Percentiles rank a stretch among this genome's conserved stretches.
phyloP scores from a whole-genome alignment of 2,329 filamentous ascomycete species.

The Colletotrichum sp. region DNA sequence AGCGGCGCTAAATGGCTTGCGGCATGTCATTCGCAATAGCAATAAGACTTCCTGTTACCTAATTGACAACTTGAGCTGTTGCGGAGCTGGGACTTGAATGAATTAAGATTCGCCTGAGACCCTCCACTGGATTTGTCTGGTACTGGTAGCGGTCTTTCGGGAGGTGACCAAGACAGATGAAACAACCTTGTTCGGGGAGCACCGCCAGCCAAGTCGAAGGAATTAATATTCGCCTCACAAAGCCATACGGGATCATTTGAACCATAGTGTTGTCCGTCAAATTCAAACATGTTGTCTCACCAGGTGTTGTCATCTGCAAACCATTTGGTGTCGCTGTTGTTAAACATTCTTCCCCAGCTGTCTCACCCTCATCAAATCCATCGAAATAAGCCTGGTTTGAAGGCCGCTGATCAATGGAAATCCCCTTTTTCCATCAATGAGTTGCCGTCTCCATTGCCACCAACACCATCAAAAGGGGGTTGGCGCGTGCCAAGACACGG shows the following conservation, averaged over 20 bases:
- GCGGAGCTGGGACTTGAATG: neutral
- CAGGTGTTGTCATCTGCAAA: neutral
- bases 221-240: neutral
- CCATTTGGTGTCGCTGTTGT: neutral
- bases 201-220: neutral
- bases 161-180: neutral
- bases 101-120: neutral
- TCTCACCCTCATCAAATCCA: neutral
- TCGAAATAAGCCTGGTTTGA: neutral
- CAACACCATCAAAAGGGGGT: neutral
- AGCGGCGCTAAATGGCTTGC: neutral
- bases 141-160: neutral
- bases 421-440: conserved; percentile 17
- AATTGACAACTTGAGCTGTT: neutral
- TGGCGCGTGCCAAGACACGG: conserved; percentile 11
- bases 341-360: neutral
- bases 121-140: neutral
- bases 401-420: neutral
- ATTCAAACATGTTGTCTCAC: neutral
- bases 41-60: neutral
- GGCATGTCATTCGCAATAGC: neutral
- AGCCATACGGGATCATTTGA: neutral
- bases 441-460: neutral
- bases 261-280: neutral
- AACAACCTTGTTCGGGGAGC: neutral